Evolutionary conservation across 108 stramenopile species (phyloP).

Genomic region (Nitzschia inconspicua): DNA sequence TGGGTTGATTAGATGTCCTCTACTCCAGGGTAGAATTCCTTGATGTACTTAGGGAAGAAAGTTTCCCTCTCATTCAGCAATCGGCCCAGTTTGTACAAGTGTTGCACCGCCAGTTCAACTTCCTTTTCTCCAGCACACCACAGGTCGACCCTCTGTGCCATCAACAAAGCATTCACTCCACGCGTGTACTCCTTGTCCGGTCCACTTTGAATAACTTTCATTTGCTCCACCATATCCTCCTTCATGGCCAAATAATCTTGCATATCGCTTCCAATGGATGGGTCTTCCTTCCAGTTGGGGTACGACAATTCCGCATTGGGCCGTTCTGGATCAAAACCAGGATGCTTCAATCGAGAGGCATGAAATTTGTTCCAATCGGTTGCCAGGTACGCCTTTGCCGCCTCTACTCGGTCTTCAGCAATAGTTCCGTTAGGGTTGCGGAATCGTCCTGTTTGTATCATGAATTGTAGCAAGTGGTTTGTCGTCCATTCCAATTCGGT

Average conservation of each 20-base stretch:
- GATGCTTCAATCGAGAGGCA: constrained; percentile 44
- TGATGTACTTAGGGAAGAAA: constrained; percentile 71
- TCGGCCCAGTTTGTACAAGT: constrained; percentile 76
- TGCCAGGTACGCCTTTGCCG: constrained; percentile 61
- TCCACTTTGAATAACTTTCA: constrained; percentile 54
- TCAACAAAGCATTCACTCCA: constrained; percentile 75
- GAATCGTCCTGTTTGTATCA: constrained; percentile 80
- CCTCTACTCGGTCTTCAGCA: constrained; percentile 67
- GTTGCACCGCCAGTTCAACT: constrained; percentile 84
- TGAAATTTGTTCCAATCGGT: constrained; percentile 49
- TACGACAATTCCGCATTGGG: constrained; percentile 53
- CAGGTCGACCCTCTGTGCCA: constrained; percentile 85
- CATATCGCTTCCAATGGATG: constrained; percentile 43
- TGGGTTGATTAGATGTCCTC: constrained; percentile 69
- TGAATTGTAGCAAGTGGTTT: constrained; percentile 76
- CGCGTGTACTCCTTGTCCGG: constrained; percentile 71
- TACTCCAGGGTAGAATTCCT: constrained; percentile 83
- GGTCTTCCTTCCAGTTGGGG: constrained; percentile 65
- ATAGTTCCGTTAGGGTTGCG: constrained; percentile 65
- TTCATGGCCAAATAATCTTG: constrained; percentile 58
- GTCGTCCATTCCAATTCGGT: constrained; percentile 79
- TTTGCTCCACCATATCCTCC: constrained; percentile 50
- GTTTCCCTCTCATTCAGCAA: constrained; percentile 72
- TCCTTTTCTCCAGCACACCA: constrained; percentile 86
- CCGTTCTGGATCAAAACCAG: constrained; percentile 76